These are phyloP conservation scores for Gonium pectorale DNA, from an alignment of 139 green algal genomes.

Conservation along the genomic window DNA sequence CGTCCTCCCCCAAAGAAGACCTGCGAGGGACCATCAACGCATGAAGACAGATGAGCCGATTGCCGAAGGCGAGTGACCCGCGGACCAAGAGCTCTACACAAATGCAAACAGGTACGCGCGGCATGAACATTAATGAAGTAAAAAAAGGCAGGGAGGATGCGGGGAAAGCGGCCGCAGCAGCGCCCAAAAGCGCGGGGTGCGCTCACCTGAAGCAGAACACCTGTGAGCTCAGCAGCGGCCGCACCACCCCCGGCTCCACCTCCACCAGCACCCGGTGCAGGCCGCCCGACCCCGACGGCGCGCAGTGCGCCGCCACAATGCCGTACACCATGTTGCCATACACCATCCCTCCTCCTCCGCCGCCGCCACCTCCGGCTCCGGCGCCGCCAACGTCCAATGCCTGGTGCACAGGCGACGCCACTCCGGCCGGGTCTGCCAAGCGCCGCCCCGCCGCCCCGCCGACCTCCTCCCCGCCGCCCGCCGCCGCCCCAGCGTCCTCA, in stretches of 20 bases:
- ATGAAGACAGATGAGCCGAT: too few relatives aligned
- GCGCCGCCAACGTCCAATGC: neutral
- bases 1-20: too few relatives aligned
- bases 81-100: too few relatives aligned
- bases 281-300: slow-evolving; percentile 38
- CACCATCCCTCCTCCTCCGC: neutral
- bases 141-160: too few relatives aligned
- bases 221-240: slow-evolving; percentile 63
- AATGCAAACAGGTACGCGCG: too few relatives aligned
- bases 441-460: slow-evolving; percentile 23
- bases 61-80: too few relatives aligned
- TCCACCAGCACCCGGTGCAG: slow-evolving; percentile 64
- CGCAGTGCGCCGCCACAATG: slow-evolving; percentile 59
- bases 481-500: neutral
- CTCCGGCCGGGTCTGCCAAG: neutral
- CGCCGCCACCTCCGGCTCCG: neutral
- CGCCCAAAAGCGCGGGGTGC: too few relatives aligned
- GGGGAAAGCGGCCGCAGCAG: neutral
- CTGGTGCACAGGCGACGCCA: neutral
- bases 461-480: neutral
- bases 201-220: slow-evolving; percentile 52
- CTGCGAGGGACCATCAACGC: too few relatives aligned
- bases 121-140: too few relatives aligned
- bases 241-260: slow-evolving; percentile 56
- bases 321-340: slow-evolving; percentile 57